These are phyloP conservation scores for Hebeloma cylindrosporum DNA, from an alignment of 768 basidiomycete species.

Conservation along the genomic window DNA sequence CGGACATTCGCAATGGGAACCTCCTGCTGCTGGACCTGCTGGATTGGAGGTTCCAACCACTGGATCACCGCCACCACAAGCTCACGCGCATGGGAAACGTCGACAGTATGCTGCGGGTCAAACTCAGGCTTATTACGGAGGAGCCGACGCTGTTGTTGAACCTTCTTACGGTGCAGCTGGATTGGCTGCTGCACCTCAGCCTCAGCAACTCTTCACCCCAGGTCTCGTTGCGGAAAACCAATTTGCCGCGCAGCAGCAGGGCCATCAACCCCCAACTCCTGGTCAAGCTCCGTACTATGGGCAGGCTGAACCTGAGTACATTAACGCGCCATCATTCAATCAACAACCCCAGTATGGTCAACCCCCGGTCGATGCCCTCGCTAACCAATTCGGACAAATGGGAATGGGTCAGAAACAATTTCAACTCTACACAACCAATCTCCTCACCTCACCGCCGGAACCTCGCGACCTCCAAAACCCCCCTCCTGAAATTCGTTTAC, in stretches of 20 bases:
- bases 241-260: constrained; percentile 68
- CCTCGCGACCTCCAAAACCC: constrained; percentile 77
- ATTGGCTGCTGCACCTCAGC: constrained; percentile 38
- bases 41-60: constrained; percentile 39
- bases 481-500: constrained; percentile 88
- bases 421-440: constrained; percentile 83
- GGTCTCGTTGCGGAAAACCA: constrained; percentile 71
- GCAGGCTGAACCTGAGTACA: constrained; percentile 47
- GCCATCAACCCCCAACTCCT: constrained; percentile 30
- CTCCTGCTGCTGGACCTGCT: constrained; percentile 43
- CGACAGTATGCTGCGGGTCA: constrained; percentile 95
- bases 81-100: constrained; percentile 61
- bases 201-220: constrained; percentile 72
- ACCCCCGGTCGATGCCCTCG: constrained; percentile 59
- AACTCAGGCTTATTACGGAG: constrained; percentile 83
- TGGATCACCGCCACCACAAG: constrained; percentile 47
- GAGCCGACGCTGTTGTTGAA: constrained; percentile 45
- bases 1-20: constrained; percentile 89
- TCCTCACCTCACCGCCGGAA: constrained; percentile 91
- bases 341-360: constrained; percentile 45
- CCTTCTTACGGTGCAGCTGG: constrained; percentile 38
- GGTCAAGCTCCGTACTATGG: constrained; percentile 42
- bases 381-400: constrained; percentile 90
- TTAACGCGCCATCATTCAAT: constrained; percentile 40
- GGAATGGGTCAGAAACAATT: constrained; percentile 75